Evolutionary conservation across 2,329 filamentous ascomycete genomes (phyloP).

Genomic region (Blastomyces parvus): DNA sequence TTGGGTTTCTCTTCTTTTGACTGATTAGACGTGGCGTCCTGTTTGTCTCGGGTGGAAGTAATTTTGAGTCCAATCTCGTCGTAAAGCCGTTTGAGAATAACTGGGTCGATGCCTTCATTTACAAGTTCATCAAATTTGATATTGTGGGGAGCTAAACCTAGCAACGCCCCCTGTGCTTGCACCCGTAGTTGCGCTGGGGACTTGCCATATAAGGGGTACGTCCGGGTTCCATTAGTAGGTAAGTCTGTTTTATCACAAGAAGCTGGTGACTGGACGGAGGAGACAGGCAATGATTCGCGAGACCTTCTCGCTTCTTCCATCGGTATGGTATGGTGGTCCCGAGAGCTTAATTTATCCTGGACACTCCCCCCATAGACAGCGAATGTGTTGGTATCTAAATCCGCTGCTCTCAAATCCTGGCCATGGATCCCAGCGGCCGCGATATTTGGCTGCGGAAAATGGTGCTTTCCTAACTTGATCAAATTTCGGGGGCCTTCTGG

Average conservation of each 20-base stretch:
- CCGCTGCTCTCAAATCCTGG: neutral
- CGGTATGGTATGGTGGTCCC: neutral
- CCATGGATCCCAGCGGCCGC: neutral
- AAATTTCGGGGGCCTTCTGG: neutral
- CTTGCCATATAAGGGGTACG: constrained; percentile 17
- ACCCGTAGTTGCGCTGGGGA: constrained; percentile 33
- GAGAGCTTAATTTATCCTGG: neutral
- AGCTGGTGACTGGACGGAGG: neutral
- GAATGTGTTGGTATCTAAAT: neutral
- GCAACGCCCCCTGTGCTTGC: constrained; percentile 55
- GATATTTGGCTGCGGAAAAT: neutral
- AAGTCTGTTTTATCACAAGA: neutral
- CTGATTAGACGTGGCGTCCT: constrained; percentile 23
- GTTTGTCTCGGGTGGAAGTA: neutral
- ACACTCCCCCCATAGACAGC: neutral
- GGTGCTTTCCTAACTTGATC: neutral
- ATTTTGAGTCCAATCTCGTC: constrained; percentile 54
- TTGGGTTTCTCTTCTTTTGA: constrained; percentile 62
- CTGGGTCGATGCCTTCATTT: constrained; percentile 59
- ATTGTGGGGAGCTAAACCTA: constrained; percentile 53
- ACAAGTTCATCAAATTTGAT: constrained; percentile 66
- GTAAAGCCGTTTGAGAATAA: constrained; percentile 56
- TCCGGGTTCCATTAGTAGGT: neutral
- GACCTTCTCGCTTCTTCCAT: neutral
- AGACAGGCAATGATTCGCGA: neutral